Percentiles rank a stretch among this genome's conserved stretches.
phyloP scores from a whole-genome alignment of 2,329 filamentous ascomycete genomes.

The Chalaropsis ovoidea region DNA sequence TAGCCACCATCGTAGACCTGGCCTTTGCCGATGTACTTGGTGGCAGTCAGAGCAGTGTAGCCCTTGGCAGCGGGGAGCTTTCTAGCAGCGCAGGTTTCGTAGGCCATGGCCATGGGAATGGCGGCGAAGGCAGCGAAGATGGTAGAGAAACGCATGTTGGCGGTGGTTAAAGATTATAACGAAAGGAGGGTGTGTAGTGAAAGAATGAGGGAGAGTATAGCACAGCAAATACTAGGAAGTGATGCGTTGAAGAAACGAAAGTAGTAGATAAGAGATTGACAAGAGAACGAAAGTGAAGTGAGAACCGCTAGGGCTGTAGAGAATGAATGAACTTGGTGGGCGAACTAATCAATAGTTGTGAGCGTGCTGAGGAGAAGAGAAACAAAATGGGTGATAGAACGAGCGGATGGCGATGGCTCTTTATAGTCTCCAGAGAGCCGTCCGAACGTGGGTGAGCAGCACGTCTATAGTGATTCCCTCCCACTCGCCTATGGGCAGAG shows the following conservation, averaged over 20 bases:
- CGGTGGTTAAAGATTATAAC: neutral
- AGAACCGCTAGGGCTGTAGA: slow-evolving; percentile 16
- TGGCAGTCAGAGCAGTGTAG: neutral
- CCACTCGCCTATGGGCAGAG: neutral
- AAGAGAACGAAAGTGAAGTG: slow-evolving; percentile 15
- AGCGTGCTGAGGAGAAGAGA: neutral
- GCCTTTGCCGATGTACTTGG: neutral
- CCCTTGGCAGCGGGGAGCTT: slow-evolving; percentile 5
- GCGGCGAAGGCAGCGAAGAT: slow-evolving; percentile 7
- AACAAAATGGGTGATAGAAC: neutral
- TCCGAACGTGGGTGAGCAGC: neutral
- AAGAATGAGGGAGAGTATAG: neutral
- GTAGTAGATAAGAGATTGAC: slow-evolving; percentile 4
- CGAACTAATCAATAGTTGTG: slow-evolving; percentile 10
- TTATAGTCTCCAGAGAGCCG: neutral
- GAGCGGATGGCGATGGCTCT: neutral
- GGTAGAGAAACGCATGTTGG: slow-evolving; percentile 17
- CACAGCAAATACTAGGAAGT: neutral
- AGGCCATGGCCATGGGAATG: slow-evolving; percentile 11
- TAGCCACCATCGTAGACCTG: slow-evolving; percentile 31
- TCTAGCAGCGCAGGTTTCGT: slow-evolving; percentile 25
- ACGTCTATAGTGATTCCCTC: neutral
- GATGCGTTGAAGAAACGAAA: slow-evolving; percentile 8
- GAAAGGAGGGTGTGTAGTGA: neutral
- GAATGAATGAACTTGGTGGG: slow-evolving; percentile 6